Percentiles rank a stretch among this genome's conserved stretches.
Conservation (phyloP, 345 rosid genomes). For the Euclidium syriacum region DNA sequence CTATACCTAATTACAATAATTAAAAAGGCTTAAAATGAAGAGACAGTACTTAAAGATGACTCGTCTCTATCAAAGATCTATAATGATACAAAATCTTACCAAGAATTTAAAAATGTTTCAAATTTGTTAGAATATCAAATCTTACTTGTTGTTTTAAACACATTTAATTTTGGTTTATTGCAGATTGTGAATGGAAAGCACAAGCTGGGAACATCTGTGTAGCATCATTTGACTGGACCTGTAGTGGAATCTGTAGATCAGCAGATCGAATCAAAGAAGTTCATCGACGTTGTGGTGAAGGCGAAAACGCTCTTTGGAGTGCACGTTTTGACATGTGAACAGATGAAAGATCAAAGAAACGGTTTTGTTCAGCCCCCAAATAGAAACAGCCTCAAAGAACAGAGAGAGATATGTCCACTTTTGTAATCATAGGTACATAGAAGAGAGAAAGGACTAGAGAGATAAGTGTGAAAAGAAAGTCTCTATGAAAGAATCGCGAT, state of each 20-base stretch:
- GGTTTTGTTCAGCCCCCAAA: not conserved
- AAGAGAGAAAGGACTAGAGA: not conserved
- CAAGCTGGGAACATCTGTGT: slow-evolving; percentile 94
- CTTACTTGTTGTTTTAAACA: not conserved
- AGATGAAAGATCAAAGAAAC: not conserved
- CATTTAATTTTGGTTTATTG: slow-evolving; percentile 9
- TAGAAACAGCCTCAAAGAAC: not conserved
- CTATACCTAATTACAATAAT: slow-evolving; percentile 13
- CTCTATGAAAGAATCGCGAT: slow-evolving; percentile 6
- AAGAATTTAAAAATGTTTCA: slow-evolving; percentile 1
- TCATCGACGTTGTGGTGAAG: slow-evolving; percentile 88
- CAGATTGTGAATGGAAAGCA: slow-evolving; percentile 98
- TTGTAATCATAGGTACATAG: slow-evolving; percentile 22
- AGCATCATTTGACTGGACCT: slow-evolving; percentile 95
- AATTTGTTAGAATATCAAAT: slow-evolving; percentile 4
- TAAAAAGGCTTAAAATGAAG: not conserved
- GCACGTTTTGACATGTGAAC: slow-evolving; percentile 47
- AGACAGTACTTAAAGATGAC: slow-evolving; percentile 7
- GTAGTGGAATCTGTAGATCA: slow-evolving; percentile 95
- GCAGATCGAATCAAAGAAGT: slow-evolving; percentile 87
- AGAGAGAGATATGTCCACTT: slow-evolving; percentile 16
- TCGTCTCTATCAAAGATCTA: slow-evolving; percentile 18
- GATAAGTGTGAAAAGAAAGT: not conserved
- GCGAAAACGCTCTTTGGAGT: slow-evolving; percentile 83
- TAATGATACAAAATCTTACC: slow-evolving; percentile 22